A percentile compares a stretch with the other conserved stretches of the same genome.
These are phyloP conservation scores for Brassica hybrid DNA, from an alignment of 441 rosid genomes.

Conservation along the genomic window DNA sequence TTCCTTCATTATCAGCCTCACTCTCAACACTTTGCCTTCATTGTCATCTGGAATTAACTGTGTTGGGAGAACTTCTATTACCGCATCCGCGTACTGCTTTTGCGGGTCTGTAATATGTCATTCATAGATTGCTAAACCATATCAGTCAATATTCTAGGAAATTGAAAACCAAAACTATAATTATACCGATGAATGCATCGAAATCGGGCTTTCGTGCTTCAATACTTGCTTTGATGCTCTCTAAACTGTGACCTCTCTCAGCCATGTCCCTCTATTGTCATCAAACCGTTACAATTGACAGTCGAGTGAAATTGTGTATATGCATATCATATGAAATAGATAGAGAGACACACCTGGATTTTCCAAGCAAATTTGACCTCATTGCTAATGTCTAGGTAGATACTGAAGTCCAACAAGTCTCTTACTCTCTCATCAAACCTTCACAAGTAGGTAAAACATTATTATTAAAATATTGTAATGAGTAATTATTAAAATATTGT, in stretches of 20 bases:
- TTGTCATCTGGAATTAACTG: slow-evolving; percentile 88
- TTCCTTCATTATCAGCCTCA: slow-evolving; percentile 91
- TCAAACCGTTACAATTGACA: neutral
- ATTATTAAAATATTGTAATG: neutral
- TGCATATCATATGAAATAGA: neutral
- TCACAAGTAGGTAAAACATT: slow-evolving; percentile 12
- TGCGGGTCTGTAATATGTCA: slow-evolving; percentile 71
- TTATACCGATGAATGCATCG: slow-evolving; percentile 89
- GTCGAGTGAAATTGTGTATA: neutral
- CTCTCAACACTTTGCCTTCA: slow-evolving; percentile 92
- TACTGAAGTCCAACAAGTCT: slow-evolving; percentile 88
- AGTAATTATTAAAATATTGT: neutral
- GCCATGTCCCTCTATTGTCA: slow-evolving; percentile 82
- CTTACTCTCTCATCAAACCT: slow-evolving; percentile 94
- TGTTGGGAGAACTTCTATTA: slow-evolving; percentile 92
- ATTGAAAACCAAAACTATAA: neutral
- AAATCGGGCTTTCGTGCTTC: slow-evolving; percentile 96
- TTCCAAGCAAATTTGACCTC: slow-evolving; percentile 99
- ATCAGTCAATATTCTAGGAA: neutral
- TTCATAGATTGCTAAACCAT: neutral
- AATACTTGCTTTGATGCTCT: slow-evolving; percentile 95
- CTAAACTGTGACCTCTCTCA: slow-evolving; percentile 97
- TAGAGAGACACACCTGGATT: slow-evolving; percentile 67
- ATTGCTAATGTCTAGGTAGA: slow-evolving; percentile 96
- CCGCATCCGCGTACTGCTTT: slow-evolving; percentile 94